Base-by-base conservation (phyloP, 2,329 filamentous ascomycete species). In the Diaporthe citrichinensis region DNA sequence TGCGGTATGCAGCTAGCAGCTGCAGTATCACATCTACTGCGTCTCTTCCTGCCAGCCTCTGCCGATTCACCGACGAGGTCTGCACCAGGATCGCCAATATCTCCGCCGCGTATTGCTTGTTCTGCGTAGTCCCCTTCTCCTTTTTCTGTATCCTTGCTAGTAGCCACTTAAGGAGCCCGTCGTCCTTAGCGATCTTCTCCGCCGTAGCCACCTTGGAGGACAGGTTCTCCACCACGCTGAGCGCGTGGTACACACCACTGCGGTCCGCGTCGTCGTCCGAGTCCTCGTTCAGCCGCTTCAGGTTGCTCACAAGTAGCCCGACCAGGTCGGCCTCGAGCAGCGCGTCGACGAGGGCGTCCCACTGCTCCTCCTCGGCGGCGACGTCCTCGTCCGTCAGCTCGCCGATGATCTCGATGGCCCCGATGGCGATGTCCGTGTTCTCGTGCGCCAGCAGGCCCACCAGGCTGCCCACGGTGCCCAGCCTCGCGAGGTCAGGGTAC, bases 301-400 rank as follows among this genome's bases (percentile, higher is more conserved):
- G 90, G 81, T 97, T 97, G 73, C 93, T 94, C 36, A 94, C 89
- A 4, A 98, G 85, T 49, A 98, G 87, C 51, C 92, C 91, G 9
- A 97, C 83, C 15, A 98, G 84, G 81, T 97, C 94, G 1, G 93
- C 91, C 57, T 92, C 90, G 7, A 93, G 81, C 80, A 92, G 83
- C 4, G 88, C 92, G 83, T 90, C 91, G 0, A 96, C 95, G 12
- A 99, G 85, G 1, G 85, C 87, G 76, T 94, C 91, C 95, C 96
- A 98, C 80, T 98, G 92, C 73, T 91, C 91, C 79, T 95, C 92
- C 76, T 93, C 92, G 2, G 94, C 95, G 57, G 92, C 89, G 2
- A 98, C 95, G 81, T 98, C 96, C 82, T 99, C 96, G 80, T 98
- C 97, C 20, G 95, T 97, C 79, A 98, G 87, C 85, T 99, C 97